Conservation (phyloP, 768 basidiomycete species). For the Cystofilobasidium bisporidii region DNA sequence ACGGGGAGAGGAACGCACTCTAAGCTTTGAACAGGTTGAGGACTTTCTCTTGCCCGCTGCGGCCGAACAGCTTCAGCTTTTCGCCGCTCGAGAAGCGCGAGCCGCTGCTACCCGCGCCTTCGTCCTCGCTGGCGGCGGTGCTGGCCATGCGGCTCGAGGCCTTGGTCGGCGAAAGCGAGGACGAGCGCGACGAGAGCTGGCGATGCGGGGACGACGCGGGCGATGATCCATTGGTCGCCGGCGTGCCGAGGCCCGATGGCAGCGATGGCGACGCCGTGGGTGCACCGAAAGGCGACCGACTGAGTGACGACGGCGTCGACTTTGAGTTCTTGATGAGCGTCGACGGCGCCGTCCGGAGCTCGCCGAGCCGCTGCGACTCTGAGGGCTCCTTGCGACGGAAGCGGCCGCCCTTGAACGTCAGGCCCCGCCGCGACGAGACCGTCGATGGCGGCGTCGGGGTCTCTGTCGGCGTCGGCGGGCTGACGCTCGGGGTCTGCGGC, state of each 20-base stretch:
- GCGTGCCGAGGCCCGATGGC: neutral
- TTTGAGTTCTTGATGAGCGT: neutral
- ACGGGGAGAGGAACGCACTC: no score
- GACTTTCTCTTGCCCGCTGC: constrained; percentile 20
- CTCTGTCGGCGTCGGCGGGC: neutral
- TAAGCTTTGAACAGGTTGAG: constrained; percentile 15
- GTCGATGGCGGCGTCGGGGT: neutral
- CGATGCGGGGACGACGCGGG: neutral
- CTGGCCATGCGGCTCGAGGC: neutral
- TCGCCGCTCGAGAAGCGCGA: constrained; percentile 8
- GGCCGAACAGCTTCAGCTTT: constrained; percentile 13
- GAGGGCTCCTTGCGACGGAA: constrained; percentile 13
- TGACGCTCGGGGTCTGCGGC: constrained; percentile 6
- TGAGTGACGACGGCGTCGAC: constrained; percentile 5
- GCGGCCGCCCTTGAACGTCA: constrained; percentile 21
- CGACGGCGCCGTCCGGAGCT: neutral
- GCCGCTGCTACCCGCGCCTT: constrained; percentile 6
- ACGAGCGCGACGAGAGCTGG: constrained; percentile 5
- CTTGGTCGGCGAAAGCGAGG: constrained; percentile 17
- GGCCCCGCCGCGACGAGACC: constrained; percentile 15
- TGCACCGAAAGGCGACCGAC: neutral
- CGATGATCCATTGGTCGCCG: neutral
- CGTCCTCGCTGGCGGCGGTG: constrained; percentile 6
- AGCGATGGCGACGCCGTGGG: constrained; percentile 6
- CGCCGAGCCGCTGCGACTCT: neutral